Percentiles rank a stretch among this genome's conserved stretches.
Conservation (phyloP, 2,329 filamentous ascomycete genomes). For the Dothistroma pini region DNA sequence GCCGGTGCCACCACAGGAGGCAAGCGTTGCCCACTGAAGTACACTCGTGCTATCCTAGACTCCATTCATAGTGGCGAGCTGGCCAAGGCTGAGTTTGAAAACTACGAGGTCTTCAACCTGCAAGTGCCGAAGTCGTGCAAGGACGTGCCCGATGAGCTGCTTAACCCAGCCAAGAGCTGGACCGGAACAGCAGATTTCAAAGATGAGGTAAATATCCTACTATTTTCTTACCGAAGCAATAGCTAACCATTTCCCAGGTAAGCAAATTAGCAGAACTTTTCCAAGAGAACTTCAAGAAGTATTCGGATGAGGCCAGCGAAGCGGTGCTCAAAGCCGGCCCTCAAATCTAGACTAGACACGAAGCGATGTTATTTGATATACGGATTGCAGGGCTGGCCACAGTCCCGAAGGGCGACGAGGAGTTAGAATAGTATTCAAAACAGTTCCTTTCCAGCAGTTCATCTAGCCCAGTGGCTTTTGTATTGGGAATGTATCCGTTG, state of each 20-base stretch:
- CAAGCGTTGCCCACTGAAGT: constrained; percentile 97
- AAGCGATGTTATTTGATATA: neutral
- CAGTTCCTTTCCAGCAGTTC: neutral
- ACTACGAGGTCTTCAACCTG: constrained; percentile 94
- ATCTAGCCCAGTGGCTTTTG: neutral
- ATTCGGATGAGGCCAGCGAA: constrained; percentile 59
- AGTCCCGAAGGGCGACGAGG: neutral
- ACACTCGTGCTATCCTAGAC: constrained; percentile 97
- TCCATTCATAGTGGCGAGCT: constrained; percentile 97
- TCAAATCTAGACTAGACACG: constrained; percentile 11
- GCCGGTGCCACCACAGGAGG: constrained; percentile 81
- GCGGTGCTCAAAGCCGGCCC: constrained; percentile 48
- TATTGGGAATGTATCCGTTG: neutral
- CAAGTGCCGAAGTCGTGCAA: constrained; percentile 89
- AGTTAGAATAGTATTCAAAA: neutral
- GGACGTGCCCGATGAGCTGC: constrained; percentile 81
- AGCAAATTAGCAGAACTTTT: constrained; percentile 87
- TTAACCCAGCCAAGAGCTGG: constrained; percentile 95
- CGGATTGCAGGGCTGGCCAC: neutral
- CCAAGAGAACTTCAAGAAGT: constrained; percentile 97
- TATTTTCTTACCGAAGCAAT: neutral
- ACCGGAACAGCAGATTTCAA: constrained; percentile 79
- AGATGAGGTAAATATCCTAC: constrained; percentile 51
- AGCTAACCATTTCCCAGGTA: constrained; percentile 46
- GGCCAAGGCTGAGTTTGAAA: constrained; percentile 88